These are phyloP conservation scores for Sarocladiaceae sp. DNA, from an alignment of 2,329 filamentous ascomycete species.

Conservation along the genomic window DNA sequence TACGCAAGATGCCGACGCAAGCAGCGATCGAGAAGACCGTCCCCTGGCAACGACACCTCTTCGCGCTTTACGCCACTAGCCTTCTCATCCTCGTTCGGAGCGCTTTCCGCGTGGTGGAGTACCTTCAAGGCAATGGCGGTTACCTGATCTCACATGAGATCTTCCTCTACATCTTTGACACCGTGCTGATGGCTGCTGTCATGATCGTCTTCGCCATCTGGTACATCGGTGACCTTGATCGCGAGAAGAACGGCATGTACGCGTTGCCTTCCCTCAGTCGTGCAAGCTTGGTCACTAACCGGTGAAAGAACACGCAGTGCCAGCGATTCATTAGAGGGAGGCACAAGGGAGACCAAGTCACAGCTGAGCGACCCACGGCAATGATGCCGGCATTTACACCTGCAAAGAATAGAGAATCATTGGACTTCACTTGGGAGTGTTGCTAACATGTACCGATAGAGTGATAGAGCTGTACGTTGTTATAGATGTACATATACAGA, in stretches of 20 bases:
- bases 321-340: too few relatives aligned
- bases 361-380: too few relatives aligned
- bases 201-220: slow-evolving; percentile 28
- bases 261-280: not conserved
- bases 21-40: slow-evolving; percentile 13
- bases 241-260: not conserved
- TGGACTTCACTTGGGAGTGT: too few relatives aligned
- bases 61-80: slow-evolving; percentile 25
- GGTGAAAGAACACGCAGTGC: not conserved
- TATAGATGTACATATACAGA: too few relatives aligned
- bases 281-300: slow-evolving; percentile 3
- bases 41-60: slow-evolving; percentile 24
- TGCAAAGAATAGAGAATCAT: too few relatives aligned
- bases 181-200: slow-evolving; percentile 32
- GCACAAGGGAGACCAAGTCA: too few relatives aligned
- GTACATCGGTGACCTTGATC: slow-evolving; percentile 16
- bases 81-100: slow-evolving; percentile 37
- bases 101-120: slow-evolving; percentile 41
- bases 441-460: too few relatives aligned
- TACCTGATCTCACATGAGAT: slow-evolving; percentile 34
- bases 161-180: slow-evolving; percentile 39
- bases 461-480: too few relatives aligned
- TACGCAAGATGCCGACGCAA: slow-evolving; percentile 14
- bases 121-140: slow-evolving; percentile 33
- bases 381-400: too few relatives aligned